A percentile compares a stretch with the other conserved stretches of the same genome.
Conservation (phyloP, 257 asterid species). For the Knoxia roxburghii region DNA sequence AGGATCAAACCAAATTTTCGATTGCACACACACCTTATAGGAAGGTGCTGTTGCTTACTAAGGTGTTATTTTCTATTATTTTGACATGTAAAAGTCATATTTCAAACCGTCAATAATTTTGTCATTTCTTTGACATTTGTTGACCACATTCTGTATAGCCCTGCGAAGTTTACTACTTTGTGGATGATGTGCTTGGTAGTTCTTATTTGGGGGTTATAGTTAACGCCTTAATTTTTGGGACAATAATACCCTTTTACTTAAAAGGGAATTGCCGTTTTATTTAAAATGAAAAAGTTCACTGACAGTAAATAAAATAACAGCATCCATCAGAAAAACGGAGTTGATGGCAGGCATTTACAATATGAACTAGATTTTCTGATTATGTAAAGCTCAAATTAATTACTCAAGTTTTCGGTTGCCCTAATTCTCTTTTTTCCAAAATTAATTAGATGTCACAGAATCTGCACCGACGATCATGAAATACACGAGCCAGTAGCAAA, state of each 20-base stretch:
- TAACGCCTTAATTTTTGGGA: too few species aligned
- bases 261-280: neutral
- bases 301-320: constrained; percentile 53
- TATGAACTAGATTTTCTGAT: too few species aligned
- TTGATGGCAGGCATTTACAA: too few species aligned
- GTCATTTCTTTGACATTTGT: neutral
- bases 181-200: neutral
- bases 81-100: neutral
- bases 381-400: too few species aligned
- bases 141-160: neutral
- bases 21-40: constrained; percentile 94
- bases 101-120: neutral
- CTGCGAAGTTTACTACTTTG: neutral
- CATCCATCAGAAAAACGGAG: constrained; percentile 91
- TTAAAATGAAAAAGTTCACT: constrained; percentile 26
- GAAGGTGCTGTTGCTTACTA: constrained; percentile 47
- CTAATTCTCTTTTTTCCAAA: too few species aligned
- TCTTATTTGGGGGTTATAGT: too few species aligned
- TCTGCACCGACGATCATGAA: too few species aligned
- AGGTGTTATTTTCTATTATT: neutral
- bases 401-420: too few species aligned
- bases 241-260: too few species aligned
- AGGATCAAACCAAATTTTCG: constrained; percentile 91
- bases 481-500: too few species aligned
- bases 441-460: too few species aligned